These are phyloP conservation scores for Coprinellus aureogranulatus DNA, from an alignment of 768 basidiomycete species.

Conservation along the genomic window DNA sequence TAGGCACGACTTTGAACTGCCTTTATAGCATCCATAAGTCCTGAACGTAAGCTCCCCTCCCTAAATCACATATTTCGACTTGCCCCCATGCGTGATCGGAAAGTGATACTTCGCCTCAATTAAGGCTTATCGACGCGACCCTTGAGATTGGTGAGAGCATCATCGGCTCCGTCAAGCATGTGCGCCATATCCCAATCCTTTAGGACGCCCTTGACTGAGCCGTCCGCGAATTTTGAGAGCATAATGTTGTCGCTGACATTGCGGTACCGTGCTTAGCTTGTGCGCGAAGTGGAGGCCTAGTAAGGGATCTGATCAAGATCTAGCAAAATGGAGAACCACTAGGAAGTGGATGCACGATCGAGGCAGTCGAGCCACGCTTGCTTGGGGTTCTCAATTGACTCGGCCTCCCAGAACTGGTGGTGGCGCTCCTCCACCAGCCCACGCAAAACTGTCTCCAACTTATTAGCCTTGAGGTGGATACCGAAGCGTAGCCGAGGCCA, in stretches of 20 bases:
- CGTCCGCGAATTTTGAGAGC: slow-evolving; percentile 6
- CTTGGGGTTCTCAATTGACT: slow-evolving; percentile 22
- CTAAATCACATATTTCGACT: too few relatives aligned
- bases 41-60: too few relatives aligned
- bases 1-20: too few relatives aligned
- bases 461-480: neutral
- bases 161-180: too few relatives aligned
- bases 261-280: slow-evolving; percentile 20
- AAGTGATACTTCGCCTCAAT: too few relatives aligned
- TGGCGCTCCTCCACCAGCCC: slow-evolving; percentile 18
- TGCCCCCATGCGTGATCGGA: too few relatives aligned
- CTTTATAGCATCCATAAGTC: too few relatives aligned
- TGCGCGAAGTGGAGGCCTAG: slow-evolving; percentile 25
- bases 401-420: slow-evolving; percentile 18
- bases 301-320: too few relatives aligned
- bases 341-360: slow-evolving; percentile 22
- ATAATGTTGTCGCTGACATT: slow-evolving; percentile 33
- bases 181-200: slow-evolving; percentile 30
- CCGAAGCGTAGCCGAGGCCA: slow-evolving; percentile 12
- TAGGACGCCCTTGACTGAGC: slow-evolving; percentile 18
- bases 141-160: too few relatives aligned
- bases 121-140: too few relatives aligned
- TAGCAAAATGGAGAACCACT: neutral
- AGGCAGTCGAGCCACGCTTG: slow-evolving; percentile 26
- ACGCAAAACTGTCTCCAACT: slow-evolving; percentile 12